phyloP scores from a whole-genome alignment of 108 stramenopile genomes.

The Aurantiochytrium sp. region DNA sequence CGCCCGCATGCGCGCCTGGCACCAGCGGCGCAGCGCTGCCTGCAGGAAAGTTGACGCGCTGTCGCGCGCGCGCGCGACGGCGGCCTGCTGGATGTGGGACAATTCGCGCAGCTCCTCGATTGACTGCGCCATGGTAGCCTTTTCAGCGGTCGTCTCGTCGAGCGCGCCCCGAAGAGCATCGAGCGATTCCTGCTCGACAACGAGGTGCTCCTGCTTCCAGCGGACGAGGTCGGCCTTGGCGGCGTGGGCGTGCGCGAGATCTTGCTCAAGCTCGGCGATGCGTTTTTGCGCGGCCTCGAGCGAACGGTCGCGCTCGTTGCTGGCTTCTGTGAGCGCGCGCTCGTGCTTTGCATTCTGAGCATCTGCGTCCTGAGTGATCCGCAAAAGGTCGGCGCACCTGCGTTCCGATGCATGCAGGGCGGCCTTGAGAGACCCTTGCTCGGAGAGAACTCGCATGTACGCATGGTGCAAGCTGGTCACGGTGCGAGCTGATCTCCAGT shows the following conservation, averaged over 20 bases:
- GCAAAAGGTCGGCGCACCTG: neutral
- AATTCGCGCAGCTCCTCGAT: neutral
- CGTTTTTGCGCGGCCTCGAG: neutral
- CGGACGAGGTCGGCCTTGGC: neutral
- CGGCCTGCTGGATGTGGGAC: neutral
- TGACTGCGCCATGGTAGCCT: neutral
- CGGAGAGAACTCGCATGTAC: neutral
- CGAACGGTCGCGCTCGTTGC: neutral
- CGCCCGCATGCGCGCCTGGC: neutral
- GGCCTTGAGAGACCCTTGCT: neutral
- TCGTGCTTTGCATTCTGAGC: neutral
- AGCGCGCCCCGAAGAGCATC: neutral
- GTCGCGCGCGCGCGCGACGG: neutral
- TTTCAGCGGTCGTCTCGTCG: neutral
- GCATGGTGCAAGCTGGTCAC: constrained; percentile 8
- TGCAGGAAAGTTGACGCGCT: neutral
- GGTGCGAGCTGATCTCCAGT: neutral
- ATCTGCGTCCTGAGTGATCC: neutral
- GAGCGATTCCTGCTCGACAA: neutral
- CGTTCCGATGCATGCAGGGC: constrained; percentile 30
- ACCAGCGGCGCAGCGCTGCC: neutral
- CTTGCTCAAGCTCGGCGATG: neutral
- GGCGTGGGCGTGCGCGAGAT: neutral
- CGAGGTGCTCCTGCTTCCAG: constrained; percentile 1
- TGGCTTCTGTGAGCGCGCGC: neutral